Base-by-base conservation (phyloP, 371 early-diverging fungal genomes). In the Chytridium lagenaria region DNA sequence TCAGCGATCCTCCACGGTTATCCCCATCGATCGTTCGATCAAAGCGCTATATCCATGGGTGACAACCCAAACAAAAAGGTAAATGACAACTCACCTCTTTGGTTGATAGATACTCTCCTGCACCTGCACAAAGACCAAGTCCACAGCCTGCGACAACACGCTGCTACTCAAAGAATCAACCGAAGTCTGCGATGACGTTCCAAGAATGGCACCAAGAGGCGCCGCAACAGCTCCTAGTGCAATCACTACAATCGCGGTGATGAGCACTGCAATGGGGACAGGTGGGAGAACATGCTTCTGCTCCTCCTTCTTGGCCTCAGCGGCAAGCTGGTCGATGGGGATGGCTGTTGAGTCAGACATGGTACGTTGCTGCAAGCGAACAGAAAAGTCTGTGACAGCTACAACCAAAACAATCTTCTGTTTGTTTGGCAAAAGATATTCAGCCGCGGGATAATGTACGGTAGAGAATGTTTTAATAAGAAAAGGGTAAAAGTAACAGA, bases 71-170 rank as follows among this genome's bases (percentile, higher is more conserved):
- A n/a, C n/a, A n/a, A n/a, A n/a, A n/a, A n/a, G n/a, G n/a, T n/a
- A n/a, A n/a, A n/a, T n/a, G n/a, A n/a, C n/a, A n/a, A n/a, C 61
- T 33, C 12, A 61, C 61, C 61, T 31, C 37, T 36, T 61, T 31
- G 61, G 61, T 26, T 61, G 61, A 7, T 33, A 37, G 23, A 61
- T 7, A 12, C 7, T 34, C 2, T 61, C 61, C 61, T 61, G 61
- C 7, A 61, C 61, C 61, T 61, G 61, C 30, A 61, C 61, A 61
- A 61, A 61, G 61, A 61, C 26, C 61, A 61, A 61, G 23, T 61
- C 61, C 7, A 37, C 34, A 28, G 61, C 30, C 61, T 61, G 61
- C 5, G 7, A 3, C 36, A 61, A 34, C 7, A 61, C 61, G 36
- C 15, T 61, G 3, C 37, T 23, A 37, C 61, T 61, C 15, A 61